A percentile compares a stretch with the other conserved stretches of the same genome.
phyloP scores from a whole-genome alignment of 805 yeast species.

The Vanderwaltozyma verrucispora region DNA sequence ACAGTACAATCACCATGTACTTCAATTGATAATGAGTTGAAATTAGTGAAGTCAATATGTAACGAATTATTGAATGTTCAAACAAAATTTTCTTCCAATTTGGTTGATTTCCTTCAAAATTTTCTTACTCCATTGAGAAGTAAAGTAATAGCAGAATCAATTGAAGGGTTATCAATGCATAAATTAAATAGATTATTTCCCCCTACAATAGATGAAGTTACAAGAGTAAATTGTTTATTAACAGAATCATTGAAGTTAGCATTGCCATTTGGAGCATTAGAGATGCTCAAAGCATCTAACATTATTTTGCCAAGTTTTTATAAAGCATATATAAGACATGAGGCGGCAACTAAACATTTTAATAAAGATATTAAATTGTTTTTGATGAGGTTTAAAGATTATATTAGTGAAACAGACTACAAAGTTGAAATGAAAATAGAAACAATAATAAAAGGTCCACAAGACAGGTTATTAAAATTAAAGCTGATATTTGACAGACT shows the following conservation, averaged over 20 bases:
- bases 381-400: conserved; percentile 26
- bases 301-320: conserved; percentile 80
- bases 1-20: conserved; percentile 55
- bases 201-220: conserved; percentile 92
- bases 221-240: conserved; percentile 78
- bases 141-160: conserved; percentile 45
- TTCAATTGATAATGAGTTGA: conserved; percentile 13
- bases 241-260: conserved; percentile 69
- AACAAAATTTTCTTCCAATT: conserved; percentile 56
- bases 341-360: conserved; percentile 75
- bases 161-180: conserved; percentile 45
- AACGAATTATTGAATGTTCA: conserved; percentile 63
- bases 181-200: conserved; percentile 76
- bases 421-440: conserved; percentile 46
- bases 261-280: conserved; percentile 56
- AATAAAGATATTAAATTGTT: conserved; percentile 35
- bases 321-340: conserved; percentile 87
- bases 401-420: conserved; percentile 19
- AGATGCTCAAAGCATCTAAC: conserved; percentile 71
- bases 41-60: conserved; percentile 30
- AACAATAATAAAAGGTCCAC: conserved; percentile 53
- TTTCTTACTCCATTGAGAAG: conserved; percentile 71
- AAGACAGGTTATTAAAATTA: conserved; percentile 55
- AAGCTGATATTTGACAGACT: conserved; percentile 63
- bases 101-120: conserved; percentile 68